phyloP scores from a whole-genome alignment of 768 basidiomycete genomes.

The Leucocoprinus birnbaumii region DNA sequence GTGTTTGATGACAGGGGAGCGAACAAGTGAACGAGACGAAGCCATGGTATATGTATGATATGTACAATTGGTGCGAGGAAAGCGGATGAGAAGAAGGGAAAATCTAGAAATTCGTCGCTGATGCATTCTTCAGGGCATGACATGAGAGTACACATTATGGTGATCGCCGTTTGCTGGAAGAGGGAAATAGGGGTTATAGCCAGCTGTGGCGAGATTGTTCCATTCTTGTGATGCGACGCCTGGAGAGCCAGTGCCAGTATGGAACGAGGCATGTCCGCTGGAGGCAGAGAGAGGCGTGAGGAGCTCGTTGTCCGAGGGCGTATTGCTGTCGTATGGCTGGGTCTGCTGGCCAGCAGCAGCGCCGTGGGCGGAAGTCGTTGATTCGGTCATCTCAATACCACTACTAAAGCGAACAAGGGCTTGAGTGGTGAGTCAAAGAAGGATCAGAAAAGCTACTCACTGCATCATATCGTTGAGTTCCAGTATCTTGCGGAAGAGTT shows the following conservation, averaged over 20 bases:
- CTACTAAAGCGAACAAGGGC: constrained; percentile 22
- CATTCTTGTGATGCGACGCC: constrained; percentile 61
- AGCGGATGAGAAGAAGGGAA: constrained; percentile 8
- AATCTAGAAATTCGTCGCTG: constrained; percentile 10
- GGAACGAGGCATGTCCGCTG: constrained; percentile 45
- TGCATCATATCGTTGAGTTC: constrained; percentile 64
- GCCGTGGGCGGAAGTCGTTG: constrained; percentile 17
- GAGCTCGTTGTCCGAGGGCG: constrained; percentile 64
- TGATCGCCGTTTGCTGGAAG: constrained; percentile 42
- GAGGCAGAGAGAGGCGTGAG: constrained; percentile 51
- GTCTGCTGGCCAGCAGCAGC: constrained; percentile 22
- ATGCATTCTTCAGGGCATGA: constrained; percentile 42
- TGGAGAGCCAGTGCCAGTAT: constrained; percentile 33
- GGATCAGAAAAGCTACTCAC: constrained; percentile 39
- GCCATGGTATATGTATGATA: not conserved
- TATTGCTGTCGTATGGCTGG: constrained; percentile 49
- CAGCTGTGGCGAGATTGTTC: constrained; percentile 50
- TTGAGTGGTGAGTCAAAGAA: constrained; percentile 12
- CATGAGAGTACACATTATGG: constrained; percentile 53
- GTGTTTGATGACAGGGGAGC: not conserved
- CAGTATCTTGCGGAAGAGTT: constrained; percentile 54
- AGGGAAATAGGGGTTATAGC: constrained; percentile 72
- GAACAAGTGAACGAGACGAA: not conserved
- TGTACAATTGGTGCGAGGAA: not conserved
- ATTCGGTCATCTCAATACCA: constrained; percentile 49